Evolutionary conservation across 2,329 filamentous ascomycete genomes (phyloP), one percentile per base, ranked within the genome.

Genomic region (Pseudogymnoascus sp.): DNA sequence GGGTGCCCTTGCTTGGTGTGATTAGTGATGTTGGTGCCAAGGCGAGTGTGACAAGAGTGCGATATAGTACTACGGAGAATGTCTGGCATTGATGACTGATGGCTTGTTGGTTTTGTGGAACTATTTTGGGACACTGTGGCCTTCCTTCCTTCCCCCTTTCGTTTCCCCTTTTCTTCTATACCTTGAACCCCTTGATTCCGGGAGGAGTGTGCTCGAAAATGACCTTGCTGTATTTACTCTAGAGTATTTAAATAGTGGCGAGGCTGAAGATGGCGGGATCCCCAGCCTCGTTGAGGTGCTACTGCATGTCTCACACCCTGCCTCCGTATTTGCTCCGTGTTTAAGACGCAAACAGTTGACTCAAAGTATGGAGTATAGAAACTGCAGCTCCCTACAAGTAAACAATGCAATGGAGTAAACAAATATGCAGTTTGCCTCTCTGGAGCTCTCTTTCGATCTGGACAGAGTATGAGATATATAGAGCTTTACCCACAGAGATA

Each of bases 391-490:
- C 10, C 5, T 31, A 1, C 33, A 7, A 31, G 47, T 57, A 57
- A 57, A 57, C 50, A 57, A 33, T 15, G 17, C 50, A 33, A 35
- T 28, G 1, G 2, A n/a, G 28, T 57, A 57, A 57, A 57, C 50
- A 57, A 35, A 57, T 35, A 21, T 33, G 7, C 28, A 33, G 17
- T 57, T 57, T 2, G n/a, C 28, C 28, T 4, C 28, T 33, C 17
- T 17, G 28, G 17, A 57, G 28, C 5, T 26, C 5, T 26, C n/a
- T 21, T 57, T 33, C 8, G 50, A 57, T 57, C 19, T 57, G 50
- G 50, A 57, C 50, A 57, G 50, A 57, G 50, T 57, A 35, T 57
- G 50, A 57, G 17, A 57, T 57, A 50, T 50, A 57, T 50, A 57
- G 50, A 57, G 50, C 35, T 57, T 57, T 33, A 57, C 28, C 50